These are phyloP conservation scores for Saccharum spontaneum DNA, from an alignment of 176 grass and related monocot species.

Conservation along the genomic window DNA sequence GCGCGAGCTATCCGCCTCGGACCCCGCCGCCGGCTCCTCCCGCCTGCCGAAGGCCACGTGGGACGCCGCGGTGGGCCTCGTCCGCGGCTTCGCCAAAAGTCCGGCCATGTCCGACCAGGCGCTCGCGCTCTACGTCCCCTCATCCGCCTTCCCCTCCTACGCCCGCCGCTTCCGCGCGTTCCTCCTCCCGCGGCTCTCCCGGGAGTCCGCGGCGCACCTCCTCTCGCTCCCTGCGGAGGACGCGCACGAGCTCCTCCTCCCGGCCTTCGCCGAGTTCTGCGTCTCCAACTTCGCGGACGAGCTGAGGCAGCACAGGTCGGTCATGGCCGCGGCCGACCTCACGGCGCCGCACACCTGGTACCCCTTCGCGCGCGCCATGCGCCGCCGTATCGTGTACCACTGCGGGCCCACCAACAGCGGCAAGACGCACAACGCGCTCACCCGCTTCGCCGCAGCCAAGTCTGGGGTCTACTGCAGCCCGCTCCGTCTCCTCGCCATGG, in stretches of 20 bases:
- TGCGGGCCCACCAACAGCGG: conserved; percentile 96
- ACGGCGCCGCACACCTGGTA: conserved; percentile 88
- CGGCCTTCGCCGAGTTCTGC: conserved; percentile 74
- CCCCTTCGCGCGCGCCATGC: conserved; percentile 95
- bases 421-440: conserved; percentile 89
- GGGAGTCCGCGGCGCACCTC: conserved; percentile 32
- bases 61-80: conserved; percentile 42
- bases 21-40: conserved; percentile 17
- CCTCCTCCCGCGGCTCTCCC: conserved; percentile 54
- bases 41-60: conserved; percentile 55
- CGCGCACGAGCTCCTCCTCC: conserved; percentile 71
- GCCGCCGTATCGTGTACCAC: conserved; percentile 76
- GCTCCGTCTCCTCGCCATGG: conserved; percentile 94
- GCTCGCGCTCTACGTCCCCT: conserved; percentile 79
- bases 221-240: conserved; percentile 41
- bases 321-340: conserved; percentile 79
- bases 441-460: conserved; percentile 64
- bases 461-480: conserved; percentile 90
- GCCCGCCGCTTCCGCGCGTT: conserved; percentile 58
- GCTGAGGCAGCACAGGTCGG: conserved; percentile 40
- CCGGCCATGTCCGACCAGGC: conserved; percentile 74
- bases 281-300: conserved; percentile 51
- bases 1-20: conserved; percentile 49
- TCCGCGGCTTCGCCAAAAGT: conserved; percentile 66
- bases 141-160: conserved; percentile 57